These are phyloP conservation scores for Microstegium vimineum DNA, from an alignment of 176 grass and related monocot species.

Conservation along the genomic window DNA sequence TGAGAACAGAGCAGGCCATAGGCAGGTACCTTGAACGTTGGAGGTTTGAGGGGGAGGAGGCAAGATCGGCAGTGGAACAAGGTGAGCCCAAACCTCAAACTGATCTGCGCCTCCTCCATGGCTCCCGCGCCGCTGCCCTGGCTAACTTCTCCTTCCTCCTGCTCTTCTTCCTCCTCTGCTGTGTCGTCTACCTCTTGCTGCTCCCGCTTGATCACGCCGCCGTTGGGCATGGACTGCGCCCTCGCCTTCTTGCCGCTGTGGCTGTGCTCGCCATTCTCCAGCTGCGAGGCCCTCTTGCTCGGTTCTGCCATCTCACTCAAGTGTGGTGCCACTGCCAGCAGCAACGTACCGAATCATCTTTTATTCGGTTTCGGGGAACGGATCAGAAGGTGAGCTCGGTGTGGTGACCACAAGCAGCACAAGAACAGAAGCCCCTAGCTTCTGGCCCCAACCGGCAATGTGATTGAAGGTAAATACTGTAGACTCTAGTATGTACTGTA, in stretches of 20 bases:
- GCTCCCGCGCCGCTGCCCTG: not conserved
- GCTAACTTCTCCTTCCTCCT: conserved; percentile 13
- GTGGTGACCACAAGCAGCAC: not conserved
- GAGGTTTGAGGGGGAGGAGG: conserved; percentile 16
- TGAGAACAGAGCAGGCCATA: not conserved
- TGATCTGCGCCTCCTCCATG: conserved; percentile 15
- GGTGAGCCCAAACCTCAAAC: not conserved
- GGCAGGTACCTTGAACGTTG: conserved; percentile 21
- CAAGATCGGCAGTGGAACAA: conserved; percentile 29
- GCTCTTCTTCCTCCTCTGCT: not conserved
- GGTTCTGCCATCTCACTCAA: not conserved
- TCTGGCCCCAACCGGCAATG: not conserved
- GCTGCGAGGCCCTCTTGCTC: not conserved
- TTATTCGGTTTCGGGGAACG: not conserved
- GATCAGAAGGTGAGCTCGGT: not conserved
- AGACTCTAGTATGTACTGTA: too few species aligned
- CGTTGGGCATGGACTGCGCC: not conserved
- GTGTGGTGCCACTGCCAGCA: not conserved
- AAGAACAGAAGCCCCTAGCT: not conserved
- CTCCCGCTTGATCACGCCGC: conserved; percentile 8
- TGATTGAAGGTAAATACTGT: too few species aligned
- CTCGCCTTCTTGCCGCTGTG: conserved; percentile 7
- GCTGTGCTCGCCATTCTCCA: not conserved
- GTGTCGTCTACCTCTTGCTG: not conserved
- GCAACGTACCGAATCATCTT: not conserved